These are phyloP conservation scores for Trypanosoma congolense DNA, from an alignment of 208 protist species.

Conservation along the genomic window DNA sequence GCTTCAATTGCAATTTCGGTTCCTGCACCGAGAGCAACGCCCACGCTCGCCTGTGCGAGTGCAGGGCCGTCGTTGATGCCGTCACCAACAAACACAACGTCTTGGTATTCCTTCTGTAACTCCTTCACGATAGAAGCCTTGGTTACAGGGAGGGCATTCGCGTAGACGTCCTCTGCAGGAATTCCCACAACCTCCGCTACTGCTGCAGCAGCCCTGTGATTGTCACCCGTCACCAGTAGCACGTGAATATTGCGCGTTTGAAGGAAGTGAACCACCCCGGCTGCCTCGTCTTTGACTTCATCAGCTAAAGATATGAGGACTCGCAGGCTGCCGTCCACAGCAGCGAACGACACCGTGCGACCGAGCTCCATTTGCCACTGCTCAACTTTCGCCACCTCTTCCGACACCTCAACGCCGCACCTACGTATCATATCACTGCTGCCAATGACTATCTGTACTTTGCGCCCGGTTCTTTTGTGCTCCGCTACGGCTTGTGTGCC, in stretches of 20 bases:
- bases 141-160: slow-evolving; percentile 71
- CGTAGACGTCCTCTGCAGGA: slow-evolving; percentile 41
- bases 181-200: slow-evolving; percentile 81
- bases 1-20: slow-evolving; percentile 81
- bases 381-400: slow-evolving; percentile 21
- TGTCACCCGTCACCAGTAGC: slow-evolving; percentile 85
- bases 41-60: slow-evolving; percentile 80
- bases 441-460: slow-evolving; percentile 66
- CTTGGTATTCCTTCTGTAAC: slow-evolving; percentile 43
- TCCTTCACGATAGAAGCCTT: slow-evolving; percentile 81
- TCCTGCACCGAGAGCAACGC: slow-evolving; percentile 82
- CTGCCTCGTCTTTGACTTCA: slow-evolving; percentile 81
- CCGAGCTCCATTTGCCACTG: slow-evolving; percentile 30
- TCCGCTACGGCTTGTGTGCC: slow-evolving; percentile 45
- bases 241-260: slow-evolving; percentile 35
- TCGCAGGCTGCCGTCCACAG: slow-evolving; percentile 49
- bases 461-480: neutral
- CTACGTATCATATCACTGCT: slow-evolving; percentile 52
- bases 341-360: slow-evolving; percentile 71
- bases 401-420: slow-evolving; percentile 25
- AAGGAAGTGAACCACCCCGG: slow-evolving; percentile 60
- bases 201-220: slow-evolving; percentile 42
- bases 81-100: slow-evolving; percentile 85
- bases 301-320: slow-evolving; percentile 78
- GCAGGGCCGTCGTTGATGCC: slow-evolving; percentile 90